These are phyloP conservation scores for Yarrowia sp. DNA, from an alignment of 805 yeast genomes.

Conservation along the genomic window DNA sequence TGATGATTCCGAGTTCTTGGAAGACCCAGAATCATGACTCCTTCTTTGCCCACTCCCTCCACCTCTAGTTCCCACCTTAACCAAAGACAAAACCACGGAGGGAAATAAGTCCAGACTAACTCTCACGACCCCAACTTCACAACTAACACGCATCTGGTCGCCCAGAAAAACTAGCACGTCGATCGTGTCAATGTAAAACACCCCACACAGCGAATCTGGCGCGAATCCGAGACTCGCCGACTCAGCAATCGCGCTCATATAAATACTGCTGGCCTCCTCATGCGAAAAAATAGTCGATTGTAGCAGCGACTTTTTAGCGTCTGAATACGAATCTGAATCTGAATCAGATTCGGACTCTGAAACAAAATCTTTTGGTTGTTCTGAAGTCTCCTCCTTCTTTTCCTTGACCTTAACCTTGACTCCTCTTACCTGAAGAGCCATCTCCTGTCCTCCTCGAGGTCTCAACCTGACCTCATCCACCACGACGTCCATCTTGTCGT, in stretches of 20 bases:
- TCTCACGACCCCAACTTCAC: neutral
- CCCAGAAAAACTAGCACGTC: slow-evolving; percentile 3
- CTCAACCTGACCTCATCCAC: slow-evolving; percentile 30
- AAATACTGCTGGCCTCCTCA: slow-evolving; percentile 65
- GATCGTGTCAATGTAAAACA: neutral
- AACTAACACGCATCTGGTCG: neutral
- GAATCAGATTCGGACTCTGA: slow-evolving; percentile 6
- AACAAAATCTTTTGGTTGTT: neutral
- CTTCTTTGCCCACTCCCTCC: neutral
- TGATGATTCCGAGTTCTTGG: neutral
- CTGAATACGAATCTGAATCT: slow-evolving; percentile 28
- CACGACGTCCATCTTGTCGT: slow-evolving; percentile 25
- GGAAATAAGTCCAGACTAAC: slow-evolving; percentile 18
- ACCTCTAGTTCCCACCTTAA: neutral
- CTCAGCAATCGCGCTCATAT: slow-evolving; percentile 69
- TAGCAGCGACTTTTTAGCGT: slow-evolving; percentile 30
- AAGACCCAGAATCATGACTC: neutral
- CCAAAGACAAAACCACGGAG: neutral
- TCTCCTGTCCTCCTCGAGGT: slow-evolving; percentile 27
- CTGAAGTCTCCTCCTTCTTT: neutral
- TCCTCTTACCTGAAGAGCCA: neutral
- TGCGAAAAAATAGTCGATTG: slow-evolving; percentile 62
- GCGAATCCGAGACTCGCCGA: neutral
- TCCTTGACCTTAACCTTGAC: neutral
- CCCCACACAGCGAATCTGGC: neutral